A percentile compares a stretch with the other conserved stretches of the same genome.
These are phyloP conservation scores for Aurinia saxatilis DNA, from an alignment of 345 rosid genomes.

Conservation along the genomic window DNA sequence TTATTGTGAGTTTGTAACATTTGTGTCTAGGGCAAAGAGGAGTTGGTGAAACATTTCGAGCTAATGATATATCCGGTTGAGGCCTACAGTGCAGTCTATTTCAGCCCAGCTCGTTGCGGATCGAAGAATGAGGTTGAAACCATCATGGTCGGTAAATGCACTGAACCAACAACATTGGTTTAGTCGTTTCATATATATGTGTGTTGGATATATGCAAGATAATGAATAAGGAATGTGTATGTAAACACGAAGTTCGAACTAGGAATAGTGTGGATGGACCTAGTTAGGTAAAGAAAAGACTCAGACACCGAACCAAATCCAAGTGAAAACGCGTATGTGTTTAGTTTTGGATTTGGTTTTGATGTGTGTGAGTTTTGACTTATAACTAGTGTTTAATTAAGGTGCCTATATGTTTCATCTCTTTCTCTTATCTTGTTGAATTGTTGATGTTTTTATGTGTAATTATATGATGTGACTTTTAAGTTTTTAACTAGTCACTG, in stretches of 20 bases:
- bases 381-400: neutral
- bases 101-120: slow-evolving; percentile 47
- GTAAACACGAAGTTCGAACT: neutral
- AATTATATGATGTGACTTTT: neutral
- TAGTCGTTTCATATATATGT: neutral
- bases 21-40: slow-evolving; percentile 42
- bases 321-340: slow-evolving; percentile 2
- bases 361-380: slow-evolving; percentile 27
- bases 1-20: neutral
- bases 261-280: neutral
- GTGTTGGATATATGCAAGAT: neutral
- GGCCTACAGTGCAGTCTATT: slow-evolving; percentile 39
- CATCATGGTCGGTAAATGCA: slow-evolving; percentile 19
- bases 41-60: slow-evolving; percentile 38
- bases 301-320: slow-evolving; percentile 32
- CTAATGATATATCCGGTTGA: slow-evolving; percentile 37
- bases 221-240: neutral
- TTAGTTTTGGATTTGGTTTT: slow-evolving; percentile 24
- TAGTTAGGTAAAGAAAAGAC: slow-evolving; percentile 9
- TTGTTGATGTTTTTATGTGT: neutral
- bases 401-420: neutral
- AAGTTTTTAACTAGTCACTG: too few relatives aligned
- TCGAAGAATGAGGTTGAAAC: neutral
- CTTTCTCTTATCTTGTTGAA: neutral
- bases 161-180: neutral